A percentile compares a stretch with the other conserved stretches of the same genome.
phyloP scores from a whole-genome alignment of 129 eudicot genomes.

The Chrysanthemum makinoi region DNA sequence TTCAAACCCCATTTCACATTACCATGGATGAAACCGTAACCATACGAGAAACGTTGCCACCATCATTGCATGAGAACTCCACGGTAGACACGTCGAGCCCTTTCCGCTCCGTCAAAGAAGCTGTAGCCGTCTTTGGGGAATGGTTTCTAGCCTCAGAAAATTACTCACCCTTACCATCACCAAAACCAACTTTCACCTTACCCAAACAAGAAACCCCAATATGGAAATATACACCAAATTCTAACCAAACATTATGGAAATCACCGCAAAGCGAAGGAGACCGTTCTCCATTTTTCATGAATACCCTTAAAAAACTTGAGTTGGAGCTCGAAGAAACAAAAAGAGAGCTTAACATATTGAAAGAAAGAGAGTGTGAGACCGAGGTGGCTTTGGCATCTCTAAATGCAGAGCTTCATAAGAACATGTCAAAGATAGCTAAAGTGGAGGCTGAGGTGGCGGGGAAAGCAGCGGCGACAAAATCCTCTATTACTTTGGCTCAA shows the following conservation, averaged over 20 bases:
- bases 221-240: conserved; percentile 31
- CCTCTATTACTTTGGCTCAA: conserved; percentile 44
- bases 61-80: conserved; percentile 19
- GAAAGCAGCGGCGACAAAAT: conserved; percentile 28
- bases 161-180: conserved; percentile 40
- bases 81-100: conserved; percentile 59
- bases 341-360: conserved; percentile 50
- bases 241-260: conserved; percentile 11
- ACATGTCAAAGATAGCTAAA: conserved; percentile 75
- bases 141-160: conserved; percentile 35
- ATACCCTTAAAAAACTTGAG: conserved; percentile 54
- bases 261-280: conserved; percentile 2
- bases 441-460: conserved; percentile 63
- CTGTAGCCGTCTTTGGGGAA: conserved; percentile 59
- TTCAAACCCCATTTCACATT: conserved; percentile 8
- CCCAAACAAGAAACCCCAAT: conserved; percentile 50
- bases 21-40: conserved; percentile 26
- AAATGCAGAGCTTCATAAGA: conserved; percentile 85
- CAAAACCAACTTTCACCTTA: conserved; percentile 34
- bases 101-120: conserved; percentile 73
- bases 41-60: conserved; percentile 15
- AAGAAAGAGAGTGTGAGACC: conserved; percentile 66
- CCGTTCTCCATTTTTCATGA: conserved; percentile 20
- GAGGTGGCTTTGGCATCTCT: conserved; percentile 80
- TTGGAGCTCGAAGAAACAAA: conserved; percentile 69